Evolutionary conservation across 148 eudicot species (phyloP), one percentile per base, ranked within the genome.

Genomic region (Chenopodium album): DNA sequence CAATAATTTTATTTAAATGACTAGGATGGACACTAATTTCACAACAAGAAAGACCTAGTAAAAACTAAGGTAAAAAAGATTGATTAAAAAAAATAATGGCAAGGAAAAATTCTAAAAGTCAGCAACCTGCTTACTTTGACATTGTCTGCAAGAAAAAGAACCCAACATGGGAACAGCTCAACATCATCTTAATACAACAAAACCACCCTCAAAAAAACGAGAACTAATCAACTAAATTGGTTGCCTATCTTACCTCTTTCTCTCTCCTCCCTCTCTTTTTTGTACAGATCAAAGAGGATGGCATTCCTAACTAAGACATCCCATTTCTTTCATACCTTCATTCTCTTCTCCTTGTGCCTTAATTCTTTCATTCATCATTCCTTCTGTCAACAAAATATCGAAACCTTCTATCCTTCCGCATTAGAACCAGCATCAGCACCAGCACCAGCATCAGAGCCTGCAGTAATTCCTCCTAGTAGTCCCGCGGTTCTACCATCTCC

Each of bases 311-410:
- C 56, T 52, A 59, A 79, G 12, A 76, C 20, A 71, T 22, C 22
- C 48, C 7, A 79, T 64, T 26, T 73, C 69, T 65, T 64, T 47
- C 60, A 69, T 59, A 23, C 13, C 28, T 22, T 83, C 78, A 32
- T 72, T 67, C 47, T 87, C 0, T 75, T 82, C 46, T 76, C 89
- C 14, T 60, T 88, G 34, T 74, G 85, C 71, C 60, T 86, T 74
- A 28, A 83, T 71, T 87, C 83, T 17, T 46, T 75, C 11, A 69
- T 88, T 29, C 79, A 84, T 75, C 78, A 66, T 20, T 85, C 84
- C 67, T 82, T 67, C 11, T 89, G 85, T 52, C 88, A 84, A 84
- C 97, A 85, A 68, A 94, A 94, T 50, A 87, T 94, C 68, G 86
- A 94, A 83, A 85, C 88, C 3, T 82, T 87, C 80, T 94, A 81